These are phyloP conservation scores for Urostyla sp. DNA, from an alignment of 73 alveolate species.

Conservation along the genomic window DNA sequence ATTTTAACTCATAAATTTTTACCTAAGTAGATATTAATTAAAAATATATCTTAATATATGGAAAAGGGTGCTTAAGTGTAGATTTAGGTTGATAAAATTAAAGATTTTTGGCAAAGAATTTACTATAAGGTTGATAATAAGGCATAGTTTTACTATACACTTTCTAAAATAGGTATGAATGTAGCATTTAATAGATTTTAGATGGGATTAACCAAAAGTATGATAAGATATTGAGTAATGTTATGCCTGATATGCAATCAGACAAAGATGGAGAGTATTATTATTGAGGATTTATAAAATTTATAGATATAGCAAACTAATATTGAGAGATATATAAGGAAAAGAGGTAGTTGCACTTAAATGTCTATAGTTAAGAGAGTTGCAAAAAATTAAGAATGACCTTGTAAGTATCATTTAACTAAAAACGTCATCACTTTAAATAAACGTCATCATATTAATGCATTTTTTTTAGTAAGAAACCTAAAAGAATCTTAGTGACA, in stretches of 20 bases:
- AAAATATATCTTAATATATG: too few relatives aligned
- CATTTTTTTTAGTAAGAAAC: slow-evolving; percentile 28
- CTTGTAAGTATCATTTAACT: slow-evolving; percentile 3
- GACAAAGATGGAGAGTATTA: slow-evolving; percentile 8
- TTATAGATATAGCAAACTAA: not conserved
- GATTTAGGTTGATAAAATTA: not conserved
- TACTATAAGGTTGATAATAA: not conserved
- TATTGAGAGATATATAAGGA: not conserved
- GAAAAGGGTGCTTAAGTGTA: too few relatives aligned
- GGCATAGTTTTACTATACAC: not conserved
- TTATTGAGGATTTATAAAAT: not conserved
- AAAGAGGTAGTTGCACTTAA: not conserved
- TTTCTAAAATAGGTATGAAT: slow-evolving; percentile 6
- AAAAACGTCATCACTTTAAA: too few relatives aligned
- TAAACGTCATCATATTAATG: too few relatives aligned
- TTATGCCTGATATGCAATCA: slow-evolving; percentile 3
- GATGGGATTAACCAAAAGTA: not conserved
- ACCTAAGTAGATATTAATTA: too few relatives aligned
- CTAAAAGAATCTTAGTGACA: slow-evolving; percentile 4
- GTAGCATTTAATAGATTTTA: not conserved
- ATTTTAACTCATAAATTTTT: too few relatives aligned
- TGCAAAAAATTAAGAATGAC: slow-evolving; percentile 3
- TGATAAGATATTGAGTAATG: not conserved
- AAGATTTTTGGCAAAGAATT: not conserved
- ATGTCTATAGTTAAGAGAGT: not conserved